These are phyloP conservation scores for Jamesozyma jinghongensis DNA, from an alignment of 805 yeast species.

Conservation along the genomic window DNA sequence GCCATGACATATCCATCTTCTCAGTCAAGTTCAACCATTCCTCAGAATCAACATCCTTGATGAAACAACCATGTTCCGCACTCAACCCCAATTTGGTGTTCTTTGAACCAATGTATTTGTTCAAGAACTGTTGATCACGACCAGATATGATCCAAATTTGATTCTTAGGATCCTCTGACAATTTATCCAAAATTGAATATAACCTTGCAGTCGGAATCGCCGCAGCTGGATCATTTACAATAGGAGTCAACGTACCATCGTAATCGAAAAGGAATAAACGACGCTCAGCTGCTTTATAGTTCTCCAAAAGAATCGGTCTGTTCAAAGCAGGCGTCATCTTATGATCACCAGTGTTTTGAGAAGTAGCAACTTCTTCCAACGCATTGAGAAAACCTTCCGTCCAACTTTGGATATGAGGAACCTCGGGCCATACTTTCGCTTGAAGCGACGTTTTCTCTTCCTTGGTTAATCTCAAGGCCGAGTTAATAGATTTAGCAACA, in stretches of 20 bases:
- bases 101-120: slow-evolving; percentile 73
- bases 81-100: slow-evolving; percentile 64
- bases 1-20: slow-evolving; percentile 90
- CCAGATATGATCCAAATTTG: slow-evolving; percentile 95
- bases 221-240: slow-evolving; percentile 95
- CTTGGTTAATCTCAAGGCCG: slow-evolving; percentile 48
- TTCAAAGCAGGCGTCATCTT: slow-evolving; percentile 77
- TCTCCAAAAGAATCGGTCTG: slow-evolving; percentile 50
- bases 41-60: slow-evolving; percentile 56
- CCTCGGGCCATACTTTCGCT: slow-evolving; percentile 49
- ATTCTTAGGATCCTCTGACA: slow-evolving; percentile 70
- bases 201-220: slow-evolving; percentile 85
- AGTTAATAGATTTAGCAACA: slow-evolving; percentile 74
- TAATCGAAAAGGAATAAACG: slow-evolving; percentile 87
- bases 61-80: slow-evolving; percentile 97
- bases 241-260: slow-evolving; percentile 96
- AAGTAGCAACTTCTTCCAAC: slow-evolving; percentile 32
- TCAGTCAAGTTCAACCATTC: slow-evolving; percentile 83
- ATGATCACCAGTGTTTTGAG: slow-evolving; percentile 34
- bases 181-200: slow-evolving; percentile 44
- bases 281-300: slow-evolving; percentile 52
- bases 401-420: slow-evolving; percentile 77
- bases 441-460: slow-evolving; percentile 41
- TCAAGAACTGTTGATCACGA: slow-evolving; percentile 83
- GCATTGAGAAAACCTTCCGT: slow-evolving; percentile 50